phyloP scores from a whole-genome alignment of 345 rosid species.

The Sapria himalayana region DNA sequence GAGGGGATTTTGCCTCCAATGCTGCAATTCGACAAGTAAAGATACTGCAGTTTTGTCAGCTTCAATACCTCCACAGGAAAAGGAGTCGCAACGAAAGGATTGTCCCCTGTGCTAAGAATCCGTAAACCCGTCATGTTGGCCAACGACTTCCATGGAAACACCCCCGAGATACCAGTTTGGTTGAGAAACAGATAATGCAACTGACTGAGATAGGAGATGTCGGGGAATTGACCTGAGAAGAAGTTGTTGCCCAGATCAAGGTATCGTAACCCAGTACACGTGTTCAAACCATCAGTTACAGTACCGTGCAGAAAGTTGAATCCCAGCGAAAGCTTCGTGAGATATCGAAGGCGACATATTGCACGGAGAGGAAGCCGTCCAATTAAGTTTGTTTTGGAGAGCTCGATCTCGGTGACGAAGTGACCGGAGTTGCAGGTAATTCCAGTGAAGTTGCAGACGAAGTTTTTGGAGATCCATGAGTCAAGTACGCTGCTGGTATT shows the following conservation, averaged over 20 bases:
- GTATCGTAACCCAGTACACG: constrained; percentile 32
- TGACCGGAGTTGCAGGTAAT: constrained; percentile 26
- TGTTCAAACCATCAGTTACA: constrained; percentile 17
- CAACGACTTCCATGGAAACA: constrained; percentile 57
- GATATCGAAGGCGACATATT: constrained; percentile 30
- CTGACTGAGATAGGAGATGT: constrained; percentile 24
- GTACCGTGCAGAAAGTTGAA: constrained; percentile 31
- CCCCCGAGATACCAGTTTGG: constrained; percentile 36
- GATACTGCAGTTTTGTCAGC: constrained; percentile 30
- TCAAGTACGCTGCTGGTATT: constrained; percentile 14
- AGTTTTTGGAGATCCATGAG: constrained; percentile 25
- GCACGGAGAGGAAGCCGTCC: constrained; percentile 37
- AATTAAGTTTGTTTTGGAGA: constrained; percentile 19
- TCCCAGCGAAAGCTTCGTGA: constrained; percentile 54
- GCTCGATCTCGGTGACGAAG: constrained; percentile 44
- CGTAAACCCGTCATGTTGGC: constrained; percentile 25
- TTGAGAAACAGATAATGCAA: constrained; percentile 36
- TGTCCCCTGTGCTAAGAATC: constrained; percentile 49
- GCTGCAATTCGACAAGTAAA: constrained; percentile 50
- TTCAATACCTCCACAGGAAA: constrained; percentile 29
- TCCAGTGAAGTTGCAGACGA: constrained; percentile 36
- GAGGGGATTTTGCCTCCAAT: constrained; percentile 37
- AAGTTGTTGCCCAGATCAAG: constrained; percentile 58
- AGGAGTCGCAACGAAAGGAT: constrained; percentile 20
- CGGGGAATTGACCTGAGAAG: constrained; percentile 45